These are phyloP conservation scores for Amphichorda felina DNA, from an alignment of 2,329 filamentous ascomycete species.

Conservation along the genomic window DNA sequence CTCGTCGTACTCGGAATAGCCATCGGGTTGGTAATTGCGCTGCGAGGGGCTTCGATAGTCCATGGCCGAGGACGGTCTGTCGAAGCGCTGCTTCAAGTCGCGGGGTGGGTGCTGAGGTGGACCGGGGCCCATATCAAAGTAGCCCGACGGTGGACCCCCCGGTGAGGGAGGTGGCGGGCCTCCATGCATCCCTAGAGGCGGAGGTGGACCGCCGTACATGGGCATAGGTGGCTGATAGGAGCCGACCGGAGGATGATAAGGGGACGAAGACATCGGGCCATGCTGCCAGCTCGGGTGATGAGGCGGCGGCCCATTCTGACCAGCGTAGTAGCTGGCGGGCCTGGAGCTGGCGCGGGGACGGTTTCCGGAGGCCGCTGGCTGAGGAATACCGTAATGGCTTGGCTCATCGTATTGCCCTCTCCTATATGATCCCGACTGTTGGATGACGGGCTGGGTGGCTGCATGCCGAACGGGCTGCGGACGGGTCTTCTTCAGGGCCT, in stretches of 20 bases:
- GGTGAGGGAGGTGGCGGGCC: constrained; percentile 8
- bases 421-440: constrained; percentile 11
- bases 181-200: constrained; percentile 2
- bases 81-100: constrained; percentile 20
- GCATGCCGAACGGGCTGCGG: constrained; percentile 18
- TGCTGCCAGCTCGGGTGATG: constrained; percentile 5
- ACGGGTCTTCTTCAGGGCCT: constrained; percentile 13
- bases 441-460: constrained; percentile 18
- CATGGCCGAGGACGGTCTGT: constrained; percentile 21
- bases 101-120: neutral
- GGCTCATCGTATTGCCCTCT: constrained; percentile 20
- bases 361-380: constrained; percentile 14
- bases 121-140: constrained; percentile 15
- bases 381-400: constrained; percentile 22
- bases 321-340: constrained; percentile 23
- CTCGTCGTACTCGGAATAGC: constrained; percentile 21
- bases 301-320: constrained; percentile 14
- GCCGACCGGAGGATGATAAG: constrained; percentile 11
- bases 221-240: constrained; percentile 15
- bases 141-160: constrained; percentile 9
- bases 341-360: constrained; percentile 20
- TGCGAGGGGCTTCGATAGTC: constrained; percentile 1
- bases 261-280: constrained; percentile 4
- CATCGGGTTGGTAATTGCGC: constrained; percentile 11
- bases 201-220: constrained; percentile 11